Conservation (phyloP, 2,329 filamentous ascomycete species). For the Exutisphaerella laricina region DNA sequence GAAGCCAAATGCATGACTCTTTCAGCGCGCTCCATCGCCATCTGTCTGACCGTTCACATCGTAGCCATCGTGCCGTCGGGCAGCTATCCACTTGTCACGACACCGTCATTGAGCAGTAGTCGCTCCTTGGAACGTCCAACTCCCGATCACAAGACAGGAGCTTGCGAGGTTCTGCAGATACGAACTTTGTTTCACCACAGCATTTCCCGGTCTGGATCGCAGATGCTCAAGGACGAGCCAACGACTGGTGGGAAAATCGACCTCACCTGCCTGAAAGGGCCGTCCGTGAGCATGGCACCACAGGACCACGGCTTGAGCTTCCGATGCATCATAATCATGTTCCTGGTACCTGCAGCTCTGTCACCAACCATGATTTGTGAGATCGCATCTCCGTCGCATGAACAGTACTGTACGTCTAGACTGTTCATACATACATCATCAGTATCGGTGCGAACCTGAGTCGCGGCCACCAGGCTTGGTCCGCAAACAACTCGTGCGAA, state of each 20-base stretch:
- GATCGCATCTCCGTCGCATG: neutral
- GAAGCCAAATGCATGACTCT: constrained; percentile 1
- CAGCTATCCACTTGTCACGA: neutral
- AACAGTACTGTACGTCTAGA: no score
- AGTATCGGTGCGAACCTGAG: neutral
- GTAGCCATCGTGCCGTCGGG: neutral
- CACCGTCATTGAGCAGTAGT: constrained; percentile 2
- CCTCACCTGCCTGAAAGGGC: neutral
- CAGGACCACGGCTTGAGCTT: neutral
- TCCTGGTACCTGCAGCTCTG: neutral
- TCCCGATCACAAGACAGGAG: neutral
- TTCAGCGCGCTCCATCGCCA: neutral
- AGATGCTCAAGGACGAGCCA: neutral
- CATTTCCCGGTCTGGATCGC: neutral
- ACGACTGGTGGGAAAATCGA: neutral
- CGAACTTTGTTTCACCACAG: neutral
- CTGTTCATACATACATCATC: neutral
- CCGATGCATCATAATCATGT: neutral
- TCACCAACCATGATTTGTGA: neutral
- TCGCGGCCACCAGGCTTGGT: no score
- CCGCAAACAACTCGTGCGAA: no score
- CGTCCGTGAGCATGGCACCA: neutral
- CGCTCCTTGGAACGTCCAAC: no score
- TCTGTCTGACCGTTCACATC: constrained; percentile 4
- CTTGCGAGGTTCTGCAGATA: neutral